Evolutionary conservation across 129 eudicot species (phyloP).

Genomic region (Logfia minima): DNA sequence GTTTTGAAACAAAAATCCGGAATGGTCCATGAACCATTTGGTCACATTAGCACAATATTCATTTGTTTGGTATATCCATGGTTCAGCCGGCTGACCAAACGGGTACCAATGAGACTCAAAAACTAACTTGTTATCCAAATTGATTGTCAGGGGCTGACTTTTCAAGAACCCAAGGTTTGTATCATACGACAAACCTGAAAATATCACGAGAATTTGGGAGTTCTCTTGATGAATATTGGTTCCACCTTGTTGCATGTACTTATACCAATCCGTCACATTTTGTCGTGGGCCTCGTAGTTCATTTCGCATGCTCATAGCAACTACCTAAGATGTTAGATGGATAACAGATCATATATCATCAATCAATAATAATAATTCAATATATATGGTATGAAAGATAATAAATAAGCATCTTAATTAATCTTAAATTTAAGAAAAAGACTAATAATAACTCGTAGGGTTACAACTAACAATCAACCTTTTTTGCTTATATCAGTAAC

Average conservation of each 20-base stretch:
- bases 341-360: background rate
- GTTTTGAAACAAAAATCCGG: conserved; percentile 42
- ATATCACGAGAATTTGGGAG: conserved; percentile 52
- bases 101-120: conserved; percentile 78
- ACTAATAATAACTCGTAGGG: too few species aligned
- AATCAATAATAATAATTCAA: too few species aligned
- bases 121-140: conserved; percentile 48
- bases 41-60: conserved; percentile 45
- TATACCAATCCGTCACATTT: conserved; percentile 51
- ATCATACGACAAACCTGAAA: conserved; percentile 57
- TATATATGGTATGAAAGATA: too few species aligned
- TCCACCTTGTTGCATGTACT: conserved; percentile 54
- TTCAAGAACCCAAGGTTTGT: conserved; percentile 57
- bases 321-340: conserved; percentile 41
- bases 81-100: conserved; percentile 39
- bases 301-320: conserved; percentile 72
- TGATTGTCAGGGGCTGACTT: conserved; percentile 29
- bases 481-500: too few species aligned
- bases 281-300: conserved; percentile 65
- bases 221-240: conserved; percentile 46
- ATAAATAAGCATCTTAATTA: too few species aligned
- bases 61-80: conserved; percentile 54
- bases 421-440: too few species aligned
- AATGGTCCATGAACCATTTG: conserved; percentile 35
- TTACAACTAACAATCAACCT: too few species aligned